These are phyloP conservation scores for Leccinum pachyderme DNA, from an alignment of 1,284 basidiomycete species.

Conservation along the genomic window DNA sequence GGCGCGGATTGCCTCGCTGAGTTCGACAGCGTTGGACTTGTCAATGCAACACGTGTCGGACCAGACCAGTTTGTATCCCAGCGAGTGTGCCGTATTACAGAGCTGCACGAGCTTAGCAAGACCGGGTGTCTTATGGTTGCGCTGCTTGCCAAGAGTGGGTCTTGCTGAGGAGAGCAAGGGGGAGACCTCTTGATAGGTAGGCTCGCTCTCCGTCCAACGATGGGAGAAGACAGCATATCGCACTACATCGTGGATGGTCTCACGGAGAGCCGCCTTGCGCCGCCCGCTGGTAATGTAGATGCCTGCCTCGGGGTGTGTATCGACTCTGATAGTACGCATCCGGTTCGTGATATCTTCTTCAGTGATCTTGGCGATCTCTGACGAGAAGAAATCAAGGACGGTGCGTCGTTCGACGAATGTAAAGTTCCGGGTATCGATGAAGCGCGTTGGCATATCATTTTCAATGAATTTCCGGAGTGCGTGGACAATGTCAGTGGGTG, in stretches of 20 bases:
- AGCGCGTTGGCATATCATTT: slow-evolving; percentile 30
- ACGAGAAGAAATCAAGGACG: slow-evolving; percentile 18
- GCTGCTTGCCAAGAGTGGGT: not conserved
- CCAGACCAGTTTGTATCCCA: slow-evolving; percentile 24
- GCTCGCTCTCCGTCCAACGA: slow-evolving; percentile 27
- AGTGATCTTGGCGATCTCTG: slow-evolving; percentile 20
- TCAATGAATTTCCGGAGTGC: slow-evolving; percentile 5
- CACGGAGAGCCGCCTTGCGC: slow-evolving; percentile 13
- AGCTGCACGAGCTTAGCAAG: slow-evolving; percentile 13
- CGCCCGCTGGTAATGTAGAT: slow-evolving; percentile 11
- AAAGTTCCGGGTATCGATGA: slow-evolving; percentile 26
- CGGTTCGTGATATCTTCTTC: slow-evolving; percentile 13
- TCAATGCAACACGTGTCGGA: slow-evolving; percentile 14
- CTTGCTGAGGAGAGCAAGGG: slow-evolving; percentile 14
- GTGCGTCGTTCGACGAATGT: slow-evolving; percentile 21
- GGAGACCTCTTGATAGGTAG: slow-evolving; percentile 21
- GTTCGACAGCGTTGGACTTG: slow-evolving; percentile 17
- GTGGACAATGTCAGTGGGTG: not conserved
- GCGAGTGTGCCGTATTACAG: slow-evolving; percentile 18
- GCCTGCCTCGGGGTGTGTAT: not conserved
- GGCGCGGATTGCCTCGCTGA: slow-evolving; percentile 12
- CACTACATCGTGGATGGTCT: slow-evolving; percentile 21
- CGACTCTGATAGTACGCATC: not conserved
- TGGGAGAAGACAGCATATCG: slow-evolving; percentile 27
- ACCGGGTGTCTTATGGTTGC: slow-evolving; percentile 4